These are phyloP conservation scores for Miscanthus lutarioriparius DNA, from an alignment of 176 grass and related monocot genomes.

Conservation along the genomic window DNA sequence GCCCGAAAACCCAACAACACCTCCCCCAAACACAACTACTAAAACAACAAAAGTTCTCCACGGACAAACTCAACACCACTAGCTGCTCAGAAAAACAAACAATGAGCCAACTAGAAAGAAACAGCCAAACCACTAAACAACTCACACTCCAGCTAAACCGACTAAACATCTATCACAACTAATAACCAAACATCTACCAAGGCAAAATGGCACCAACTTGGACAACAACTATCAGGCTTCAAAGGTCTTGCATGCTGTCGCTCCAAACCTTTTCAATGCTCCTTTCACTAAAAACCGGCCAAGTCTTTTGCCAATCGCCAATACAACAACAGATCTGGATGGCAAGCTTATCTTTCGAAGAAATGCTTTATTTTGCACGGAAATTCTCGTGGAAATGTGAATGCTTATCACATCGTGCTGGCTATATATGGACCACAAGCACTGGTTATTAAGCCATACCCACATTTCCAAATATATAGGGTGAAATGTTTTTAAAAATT, in stretches of 20 bases:
- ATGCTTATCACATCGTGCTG: conserved; percentile 12
- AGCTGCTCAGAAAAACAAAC: not conserved
- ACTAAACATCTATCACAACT: not conserved
- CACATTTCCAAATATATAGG: conserved; percentile 3
- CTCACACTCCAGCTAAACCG: not conserved
- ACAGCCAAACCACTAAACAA: not conserved
- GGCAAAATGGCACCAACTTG: not conserved
- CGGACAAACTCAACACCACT: not conserved
- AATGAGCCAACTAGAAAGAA: not conserved
- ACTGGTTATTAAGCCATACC: not conserved
- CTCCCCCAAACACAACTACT: not conserved
- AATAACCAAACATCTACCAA: not conserved
- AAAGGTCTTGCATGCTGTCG: not conserved
- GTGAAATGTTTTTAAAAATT: not conserved
- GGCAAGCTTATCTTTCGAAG: not conserved
- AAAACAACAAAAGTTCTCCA: not conserved
- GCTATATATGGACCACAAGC: not conserved
- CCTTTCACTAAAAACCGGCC: not conserved
- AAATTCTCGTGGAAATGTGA: conserved; percentile 8
- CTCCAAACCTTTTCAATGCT: not conserved
- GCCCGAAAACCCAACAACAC: not conserved
- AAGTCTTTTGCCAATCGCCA: not conserved
- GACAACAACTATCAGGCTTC: not conserved
- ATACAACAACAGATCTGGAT: not conserved
- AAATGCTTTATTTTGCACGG: conserved; percentile 4